Conservation (phyloP, 306 rosid species). For the Bauhinia variegata region DNA sequence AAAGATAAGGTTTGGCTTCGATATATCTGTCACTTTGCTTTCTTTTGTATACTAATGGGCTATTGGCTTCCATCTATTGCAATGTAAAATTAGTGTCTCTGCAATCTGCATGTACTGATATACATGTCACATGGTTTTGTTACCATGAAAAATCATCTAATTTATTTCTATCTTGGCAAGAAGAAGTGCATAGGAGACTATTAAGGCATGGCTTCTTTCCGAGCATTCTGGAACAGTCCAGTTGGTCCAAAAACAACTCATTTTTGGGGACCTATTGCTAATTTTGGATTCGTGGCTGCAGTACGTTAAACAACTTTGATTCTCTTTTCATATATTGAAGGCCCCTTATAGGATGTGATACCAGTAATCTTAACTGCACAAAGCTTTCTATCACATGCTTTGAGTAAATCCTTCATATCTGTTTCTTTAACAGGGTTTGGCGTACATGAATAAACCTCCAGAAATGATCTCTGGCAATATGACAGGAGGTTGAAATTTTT, state of each 20-base stretch:
- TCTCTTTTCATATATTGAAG: background rate
- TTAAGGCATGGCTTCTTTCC: constrained; percentile 61
- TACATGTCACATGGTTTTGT: background rate
- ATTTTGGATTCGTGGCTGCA: constrained; percentile 77
- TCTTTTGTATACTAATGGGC: background rate
- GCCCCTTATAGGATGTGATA: background rate
- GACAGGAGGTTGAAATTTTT: constrained; percentile 63
- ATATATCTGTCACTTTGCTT: background rate
- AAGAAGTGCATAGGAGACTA: background rate
- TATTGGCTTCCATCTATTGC: too few species aligned
- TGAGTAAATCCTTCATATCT: background rate
- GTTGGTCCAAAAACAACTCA: constrained; percentile 84
- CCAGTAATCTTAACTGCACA: background rate
- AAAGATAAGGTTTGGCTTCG: background rate
- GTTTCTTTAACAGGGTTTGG: constrained; percentile 52
- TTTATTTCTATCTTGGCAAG: constrained; percentile 18
- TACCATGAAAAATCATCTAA: constrained; percentile 2
- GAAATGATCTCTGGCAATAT: constrained; percentile 79
- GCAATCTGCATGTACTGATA: background rate
- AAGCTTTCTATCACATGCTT: background rate
- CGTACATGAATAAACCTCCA: constrained; percentile 72
- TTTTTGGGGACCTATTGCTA: constrained; percentile 85
- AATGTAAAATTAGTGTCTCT: background rate
- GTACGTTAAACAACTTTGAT: constrained; percentile 45
- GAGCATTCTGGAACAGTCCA: constrained; percentile 74